phyloP scores from a whole-genome alignment of 2,329 filamentous ascomycete genomes.

The Lanzia echinophila region DNA sequence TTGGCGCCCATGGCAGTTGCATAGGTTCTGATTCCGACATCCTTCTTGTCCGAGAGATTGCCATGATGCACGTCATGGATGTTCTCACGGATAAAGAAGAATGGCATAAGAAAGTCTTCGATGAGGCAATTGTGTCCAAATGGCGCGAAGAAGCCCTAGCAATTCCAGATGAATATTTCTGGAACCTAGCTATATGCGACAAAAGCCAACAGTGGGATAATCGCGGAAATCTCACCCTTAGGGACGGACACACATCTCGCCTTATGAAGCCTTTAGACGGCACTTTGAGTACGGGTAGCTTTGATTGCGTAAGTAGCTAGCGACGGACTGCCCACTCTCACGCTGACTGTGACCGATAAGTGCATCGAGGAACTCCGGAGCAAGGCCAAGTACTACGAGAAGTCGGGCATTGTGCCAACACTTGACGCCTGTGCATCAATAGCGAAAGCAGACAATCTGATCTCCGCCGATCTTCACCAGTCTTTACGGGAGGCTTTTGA shows the following conservation, averaged over 20 bases:
- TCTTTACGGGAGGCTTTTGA: slow-evolving; percentile 39
- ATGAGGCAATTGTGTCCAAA: slow-evolving; percentile 21
- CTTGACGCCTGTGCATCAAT: slow-evolving; percentile 29
- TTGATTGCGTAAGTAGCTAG: background rate
- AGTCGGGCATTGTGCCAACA: slow-evolving; percentile 13
- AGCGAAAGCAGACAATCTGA: slow-evolving; percentile 46
- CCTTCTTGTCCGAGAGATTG: slow-evolving; percentile 19
- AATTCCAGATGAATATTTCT: slow-evolving; percentile 17
- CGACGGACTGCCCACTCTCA: background rate
- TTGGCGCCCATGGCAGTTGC: background rate
- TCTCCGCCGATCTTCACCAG: slow-evolving; percentile 35
- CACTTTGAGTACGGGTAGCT: background rate
- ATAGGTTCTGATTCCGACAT: background rate
- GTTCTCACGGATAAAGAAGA: slow-evolving; percentile 22
- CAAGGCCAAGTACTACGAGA: slow-evolving; percentile 18
- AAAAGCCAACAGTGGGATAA: background rate
- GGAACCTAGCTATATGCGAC: background rate
- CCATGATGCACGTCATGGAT: slow-evolving; percentile 26
- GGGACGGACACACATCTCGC: background rate
- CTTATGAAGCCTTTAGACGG: background rate
- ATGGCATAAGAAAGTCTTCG: slow-evolving; percentile 25
- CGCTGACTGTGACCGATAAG: slow-evolving; percentile 30
- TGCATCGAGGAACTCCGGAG: slow-evolving; percentile 21
- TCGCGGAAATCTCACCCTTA: background rate
- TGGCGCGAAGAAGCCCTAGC: slow-evolving; percentile 24